These are phyloP conservation scores for Penicillium sp. DNA, from an alignment of 2,329 filamentous ascomycete species.

Conservation along the genomic window DNA sequence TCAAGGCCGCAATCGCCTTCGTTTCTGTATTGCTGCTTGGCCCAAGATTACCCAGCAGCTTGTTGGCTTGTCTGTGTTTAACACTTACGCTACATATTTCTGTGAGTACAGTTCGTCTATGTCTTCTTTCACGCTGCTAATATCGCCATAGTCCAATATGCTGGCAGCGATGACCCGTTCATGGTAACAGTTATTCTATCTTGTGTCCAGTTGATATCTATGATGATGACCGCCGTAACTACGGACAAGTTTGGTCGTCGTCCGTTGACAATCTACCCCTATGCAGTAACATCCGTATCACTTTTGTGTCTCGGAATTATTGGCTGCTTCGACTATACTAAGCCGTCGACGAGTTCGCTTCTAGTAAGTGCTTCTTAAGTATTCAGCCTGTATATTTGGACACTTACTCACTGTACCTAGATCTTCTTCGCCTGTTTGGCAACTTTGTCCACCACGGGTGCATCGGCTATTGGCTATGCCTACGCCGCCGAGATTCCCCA, in stretches of 20 bases:
- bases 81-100: constrained; percentile 41
- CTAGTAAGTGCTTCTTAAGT: constrained; percentile 24
- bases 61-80: constrained; percentile 39
- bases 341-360: constrained; percentile 33
- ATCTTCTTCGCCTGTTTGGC: constrained; percentile 44
- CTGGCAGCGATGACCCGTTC: constrained; percentile 42
- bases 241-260: constrained; percentile 39
- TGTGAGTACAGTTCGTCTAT: constrained; percentile 20
- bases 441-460: constrained; percentile 43
- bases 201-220: constrained; percentile 43
- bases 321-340: constrained; percentile 40
- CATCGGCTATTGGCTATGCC: constrained; percentile 44
- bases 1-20: constrained; percentile 36
- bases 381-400: neutral
- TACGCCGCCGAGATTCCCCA: constrained; percentile 43
- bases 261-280: constrained; percentile 41
- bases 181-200: constrained; percentile 43
- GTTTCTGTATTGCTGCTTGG: constrained; percentile 40
- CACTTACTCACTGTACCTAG: constrained; percentile 15
- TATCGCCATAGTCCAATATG: constrained; percentile 34
- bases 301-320: constrained; percentile 40
- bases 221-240: constrained; percentile 35
- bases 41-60: constrained; percentile 42
- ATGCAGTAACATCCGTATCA: constrained; percentile 36
- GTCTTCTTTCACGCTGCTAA: neutral